Conservation (phyloP, 345 rosid genomes). For the Brassica juncea region DNA sequence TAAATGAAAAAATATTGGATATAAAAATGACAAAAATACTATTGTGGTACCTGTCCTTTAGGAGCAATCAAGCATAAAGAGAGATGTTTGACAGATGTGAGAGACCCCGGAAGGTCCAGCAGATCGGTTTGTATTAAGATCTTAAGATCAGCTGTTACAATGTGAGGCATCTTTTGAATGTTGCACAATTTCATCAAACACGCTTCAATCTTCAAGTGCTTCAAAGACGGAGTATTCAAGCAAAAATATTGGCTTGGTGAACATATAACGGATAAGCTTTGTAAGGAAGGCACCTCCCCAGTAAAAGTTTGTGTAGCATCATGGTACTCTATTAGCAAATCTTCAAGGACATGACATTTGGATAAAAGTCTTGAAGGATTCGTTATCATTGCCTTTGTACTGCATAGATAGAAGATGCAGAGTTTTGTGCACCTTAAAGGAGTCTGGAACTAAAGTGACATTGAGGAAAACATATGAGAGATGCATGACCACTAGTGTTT, state of each 20-base stretch:
- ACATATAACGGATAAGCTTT: background rate
- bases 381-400: background rate
- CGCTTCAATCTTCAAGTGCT: background rate
- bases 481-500: slow-evolving; percentile 9
- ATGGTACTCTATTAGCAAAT: background rate
- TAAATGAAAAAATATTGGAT: background rate
- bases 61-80: background rate
- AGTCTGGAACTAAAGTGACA: background rate
- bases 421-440: background rate
- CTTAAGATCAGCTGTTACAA: background rate
- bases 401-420: background rate
- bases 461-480: background rate
- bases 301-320: background rate
- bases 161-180: slow-evolving; percentile 7
- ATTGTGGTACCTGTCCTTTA: background rate
- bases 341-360: slow-evolving; percentile 4
- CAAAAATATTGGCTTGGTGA: background rate
- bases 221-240: slow-evolving; percentile 6
- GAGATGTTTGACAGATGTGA: slow-evolving; percentile 3
- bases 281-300: background rate
- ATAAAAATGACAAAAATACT: background rate
- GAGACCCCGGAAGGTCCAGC: background rate
- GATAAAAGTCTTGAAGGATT: background rate
- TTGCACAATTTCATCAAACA: background rate
- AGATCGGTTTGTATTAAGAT: background rate